Evolutionary conservation across 192 early-diverging fungal species (phyloP).

Genomic region (Backusella macrospora): DNA sequence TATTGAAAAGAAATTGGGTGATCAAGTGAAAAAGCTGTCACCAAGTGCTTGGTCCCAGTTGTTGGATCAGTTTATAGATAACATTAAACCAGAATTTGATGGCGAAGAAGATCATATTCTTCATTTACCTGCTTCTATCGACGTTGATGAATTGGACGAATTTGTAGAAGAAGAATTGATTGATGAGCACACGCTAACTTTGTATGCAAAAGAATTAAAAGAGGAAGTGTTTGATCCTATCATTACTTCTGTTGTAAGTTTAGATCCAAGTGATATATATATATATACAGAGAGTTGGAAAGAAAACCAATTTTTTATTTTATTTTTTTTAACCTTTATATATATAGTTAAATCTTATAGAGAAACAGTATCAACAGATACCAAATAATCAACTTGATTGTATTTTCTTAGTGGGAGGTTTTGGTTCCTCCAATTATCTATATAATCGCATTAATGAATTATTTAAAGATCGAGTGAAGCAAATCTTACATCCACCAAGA

Average conservation of each 20-base stretch:
- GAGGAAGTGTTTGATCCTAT: background rate
- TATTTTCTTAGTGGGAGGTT: slow-evolving; percentile 58
- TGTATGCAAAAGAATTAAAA: background rate
- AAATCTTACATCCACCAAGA: slow-evolving; percentile 45
- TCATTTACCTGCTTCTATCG: slow-evolving; percentile 43
- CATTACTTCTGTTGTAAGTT: background rate
- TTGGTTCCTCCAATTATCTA: slow-evolving; percentile 51
- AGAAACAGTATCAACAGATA: slow-evolving; percentile 42
- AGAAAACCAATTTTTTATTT: background rate
- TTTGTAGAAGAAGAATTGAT: slow-evolving; percentile 15
- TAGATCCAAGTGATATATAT: too few species aligned
- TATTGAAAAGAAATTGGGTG: slow-evolving; percentile 43
- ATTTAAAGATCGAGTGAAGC: slow-evolving; percentile 41
- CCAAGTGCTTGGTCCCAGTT: slow-evolving; percentile 4
- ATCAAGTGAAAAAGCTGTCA: slow-evolving; percentile 17
- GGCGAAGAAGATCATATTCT: slow-evolving; percentile 48
- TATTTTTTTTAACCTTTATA: background rate
- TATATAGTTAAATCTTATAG: slow-evolving; percentile 41
- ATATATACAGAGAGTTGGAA: background rate
- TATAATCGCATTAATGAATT: slow-evolving; percentile 37
- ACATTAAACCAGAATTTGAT: slow-evolving; percentile 53
- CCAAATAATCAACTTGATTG: slow-evolving; percentile 37
- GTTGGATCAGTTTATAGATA: slow-evolving; percentile 50
- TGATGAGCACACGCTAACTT: background rate
- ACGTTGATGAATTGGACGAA: slow-evolving; percentile 28